phyloP scores from a whole-genome alignment of 1,139 yeast genomes.

The Suhomyces taliae region DNA sequence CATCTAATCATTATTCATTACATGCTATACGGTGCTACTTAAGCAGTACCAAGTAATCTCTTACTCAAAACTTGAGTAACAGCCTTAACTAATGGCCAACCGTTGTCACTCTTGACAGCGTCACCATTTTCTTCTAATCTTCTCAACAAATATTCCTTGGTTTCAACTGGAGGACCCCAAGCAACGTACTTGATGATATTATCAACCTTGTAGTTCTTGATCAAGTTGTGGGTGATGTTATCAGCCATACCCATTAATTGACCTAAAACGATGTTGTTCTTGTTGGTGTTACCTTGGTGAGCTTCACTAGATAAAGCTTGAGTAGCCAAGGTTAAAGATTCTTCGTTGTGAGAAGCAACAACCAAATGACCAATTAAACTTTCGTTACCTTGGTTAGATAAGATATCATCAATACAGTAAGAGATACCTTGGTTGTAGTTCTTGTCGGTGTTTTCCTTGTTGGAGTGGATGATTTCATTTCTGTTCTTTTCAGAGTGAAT shows the following conservation, averaged over 20 bases:
- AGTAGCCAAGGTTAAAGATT: conserved; percentile 75
- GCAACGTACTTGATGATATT: conserved; percentile 93
- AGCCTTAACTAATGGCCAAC: conserved; percentile 70
- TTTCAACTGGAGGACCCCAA: conserved; percentile 97
- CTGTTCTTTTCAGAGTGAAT: conserved; percentile 85
- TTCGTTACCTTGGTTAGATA: conserved; percentile 43
- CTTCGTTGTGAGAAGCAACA: conserved; percentile 87
- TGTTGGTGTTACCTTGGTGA: conserved; percentile 33
- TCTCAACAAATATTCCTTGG: conserved; percentile 86
- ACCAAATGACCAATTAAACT: conserved; percentile 79
- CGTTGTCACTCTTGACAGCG: conserved; percentile 87
- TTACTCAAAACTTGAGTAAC: conserved; percentile 45
- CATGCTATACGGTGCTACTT: conserved; percentile 1
- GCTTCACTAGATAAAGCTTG: conserved; percentile 41
- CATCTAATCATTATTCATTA: not conserved
- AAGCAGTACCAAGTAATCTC: conserved; percentile 33
- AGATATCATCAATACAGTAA: conserved; percentile 61
- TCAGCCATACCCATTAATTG: conserved; percentile 97
- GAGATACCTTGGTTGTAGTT: conserved; percentile 74
- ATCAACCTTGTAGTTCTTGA: conserved; percentile 60
- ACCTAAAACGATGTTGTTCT: conserved; percentile 75
- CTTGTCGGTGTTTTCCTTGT: conserved; percentile 74
- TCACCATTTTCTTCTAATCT: conserved; percentile 96
- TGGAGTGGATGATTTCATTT: conserved; percentile 61
- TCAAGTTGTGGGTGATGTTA: conserved; percentile 74